phyloP scores from a whole-genome alignment of 192 early-diverging fungal species.

The Entrophospora sp. region DNA sequence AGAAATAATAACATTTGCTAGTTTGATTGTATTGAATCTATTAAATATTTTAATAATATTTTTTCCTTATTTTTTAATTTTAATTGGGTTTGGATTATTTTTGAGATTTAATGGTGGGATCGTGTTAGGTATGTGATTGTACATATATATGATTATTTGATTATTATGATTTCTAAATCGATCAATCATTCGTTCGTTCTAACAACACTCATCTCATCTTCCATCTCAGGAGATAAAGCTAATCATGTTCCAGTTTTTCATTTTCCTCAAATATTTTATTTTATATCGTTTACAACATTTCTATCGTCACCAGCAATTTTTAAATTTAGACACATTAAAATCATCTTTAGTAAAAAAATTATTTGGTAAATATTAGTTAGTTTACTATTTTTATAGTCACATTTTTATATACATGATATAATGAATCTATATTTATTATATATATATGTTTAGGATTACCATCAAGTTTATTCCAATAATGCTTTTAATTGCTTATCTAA shows the following conservation, averaged over 20 bases:
- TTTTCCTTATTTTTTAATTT: slow-evolving; percentile 43
- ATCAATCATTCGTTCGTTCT: no score
- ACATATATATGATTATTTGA: neutral
- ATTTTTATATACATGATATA: neutral
- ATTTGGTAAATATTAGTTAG: neutral
- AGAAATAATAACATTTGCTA: slow-evolving; percentile 22
- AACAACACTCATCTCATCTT: neutral
- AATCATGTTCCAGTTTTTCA: slow-evolving; percentile 77
- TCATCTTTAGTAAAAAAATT: neutral
- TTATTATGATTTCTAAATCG: neutral
- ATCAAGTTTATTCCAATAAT: neutral
- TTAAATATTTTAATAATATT: slow-evolving; percentile 19
- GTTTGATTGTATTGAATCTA: slow-evolving; percentile 17
- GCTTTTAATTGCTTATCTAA: slow-evolving; percentile 28
- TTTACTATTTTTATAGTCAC: neutral
- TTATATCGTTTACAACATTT: slow-evolving; percentile 48
- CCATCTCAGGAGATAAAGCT: slow-evolving; percentile 61
- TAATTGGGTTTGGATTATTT: slow-evolving; percentile 53
- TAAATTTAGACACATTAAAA: neutral
- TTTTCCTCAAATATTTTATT: slow-evolving; percentile 84
- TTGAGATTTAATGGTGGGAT: slow-evolving; percentile 74
- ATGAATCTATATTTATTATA: neutral
- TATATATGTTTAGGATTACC: neutral
- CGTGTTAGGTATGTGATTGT: slow-evolving; percentile 52
- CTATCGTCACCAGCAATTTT: slow-evolving; percentile 41